Evolutionary conservation across 768 basidiomycete genomes (phyloP), one percentile per base, ranked within the genome.

Genomic region (Leccinum ochraceum): DNA sequence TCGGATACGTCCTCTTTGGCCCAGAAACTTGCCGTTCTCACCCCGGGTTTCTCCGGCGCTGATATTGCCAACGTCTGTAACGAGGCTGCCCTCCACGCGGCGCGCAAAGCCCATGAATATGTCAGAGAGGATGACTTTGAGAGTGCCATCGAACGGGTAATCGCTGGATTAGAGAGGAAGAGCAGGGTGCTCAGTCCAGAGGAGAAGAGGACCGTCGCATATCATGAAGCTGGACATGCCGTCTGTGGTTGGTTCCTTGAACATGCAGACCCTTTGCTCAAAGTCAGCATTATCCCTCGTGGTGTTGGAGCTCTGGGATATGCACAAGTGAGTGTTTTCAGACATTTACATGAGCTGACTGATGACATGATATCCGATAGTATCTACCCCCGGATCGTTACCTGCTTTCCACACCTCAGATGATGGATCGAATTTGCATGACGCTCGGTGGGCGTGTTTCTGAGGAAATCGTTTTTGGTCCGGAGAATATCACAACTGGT

Each of bases 11-110:
- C 81, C 55, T 71, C 76, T 17, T 83, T 98, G 61, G 89, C 95
- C 2, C 92, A 95, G 70, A 98, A 98, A 76, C 86, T 99, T 56
- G 94, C 92, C 3, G 92, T 98, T 20, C 86, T 98, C 46, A 98
- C 97, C 0, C 96, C 97, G 20, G 97, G 97, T 1, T 98, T 99
- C 78, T 97, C 95, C 14, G 97, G 97, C 65, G 97, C 97, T 3
- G 97, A 99, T 71, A 96, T 99, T 66, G 97, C 97, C 61, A 99
- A 99, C 68, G 96, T 98, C 20, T 97, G 94, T 74, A 99, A 99
- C 73, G 97, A 99, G 74, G 94, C 94, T 30, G 97, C 97, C 1
- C 80, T 99, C 37, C 91, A 95, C 60, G 96, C 96, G 17, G 97
- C 97, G 32, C 88, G 97, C 59, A 85, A 88, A 58, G 82, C 83